phyloP scores from a whole-genome alignment of 164 flowering plant species.

The Berberis thunbergii region DNA sequence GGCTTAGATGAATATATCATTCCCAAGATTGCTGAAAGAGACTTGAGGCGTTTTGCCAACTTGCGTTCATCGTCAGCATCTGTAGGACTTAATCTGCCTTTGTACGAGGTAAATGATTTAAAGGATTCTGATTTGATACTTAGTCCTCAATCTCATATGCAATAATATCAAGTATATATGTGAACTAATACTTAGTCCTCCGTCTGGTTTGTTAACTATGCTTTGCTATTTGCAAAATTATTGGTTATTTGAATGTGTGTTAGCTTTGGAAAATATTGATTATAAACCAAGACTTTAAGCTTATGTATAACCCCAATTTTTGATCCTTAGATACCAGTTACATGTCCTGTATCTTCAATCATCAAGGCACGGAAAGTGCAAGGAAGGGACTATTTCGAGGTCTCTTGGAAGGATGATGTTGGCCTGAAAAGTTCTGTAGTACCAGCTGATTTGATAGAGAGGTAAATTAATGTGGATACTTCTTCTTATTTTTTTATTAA shows the following conservation, averaged over 20 bases:
- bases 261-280: background rate
- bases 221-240: too few relatives aligned
- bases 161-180: too few relatives aligned
- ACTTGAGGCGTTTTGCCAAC: conserved; percentile 66
- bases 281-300: background rate
- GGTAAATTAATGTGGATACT: conserved; percentile 26
- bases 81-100: conserved; percentile 44
- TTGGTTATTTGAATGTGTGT: background rate
- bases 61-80: conserved; percentile 48
- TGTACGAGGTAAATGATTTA: conserved; percentile 34
- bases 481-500: too few relatives aligned
- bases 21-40: conserved; percentile 89
- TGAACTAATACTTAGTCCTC: too few relatives aligned
- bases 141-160: too few relatives aligned
- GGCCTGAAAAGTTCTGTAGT: conserved; percentile 58
- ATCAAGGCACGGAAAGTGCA: conserved; percentile 59
- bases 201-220: too few relatives aligned
- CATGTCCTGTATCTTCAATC: conserved; percentile 62
- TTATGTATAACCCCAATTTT: background rate
- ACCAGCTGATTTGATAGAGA: conserved; percentile 67
- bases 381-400: conserved; percentile 75
- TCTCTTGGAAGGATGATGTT: conserved; percentile 60
- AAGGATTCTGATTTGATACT: too few relatives aligned
- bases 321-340: conserved; percentile 54
- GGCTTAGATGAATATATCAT: conserved; percentile 82